These are phyloP conservation scores for Phytophthora megakarya DNA, from an alignment of 352 stramenopile genomes.

Conservation along the genomic window DNA sequence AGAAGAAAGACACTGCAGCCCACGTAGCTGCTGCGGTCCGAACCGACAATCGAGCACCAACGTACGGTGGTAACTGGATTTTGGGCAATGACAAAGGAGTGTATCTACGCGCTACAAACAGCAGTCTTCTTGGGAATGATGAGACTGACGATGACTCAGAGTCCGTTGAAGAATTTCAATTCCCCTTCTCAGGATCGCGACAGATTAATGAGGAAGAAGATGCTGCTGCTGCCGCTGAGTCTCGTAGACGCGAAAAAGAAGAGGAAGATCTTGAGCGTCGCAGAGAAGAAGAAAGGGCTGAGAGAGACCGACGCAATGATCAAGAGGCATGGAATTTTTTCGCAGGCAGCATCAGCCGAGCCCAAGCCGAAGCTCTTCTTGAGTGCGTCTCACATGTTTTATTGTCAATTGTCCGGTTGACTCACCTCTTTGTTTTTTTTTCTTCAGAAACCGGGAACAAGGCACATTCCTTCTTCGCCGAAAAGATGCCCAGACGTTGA, in stretches of 20 bases:
- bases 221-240: slow-evolving; percentile 31
- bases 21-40: slow-evolving; percentile 11
- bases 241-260: slow-evolving; percentile 34
- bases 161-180: slow-evolving; percentile 54
- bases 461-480: slow-evolving; percentile 81
- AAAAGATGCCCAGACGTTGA: slow-evolving; percentile 81
- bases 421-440: background rate
- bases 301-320: slow-evolving; percentile 56
- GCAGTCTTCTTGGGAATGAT: slow-evolving; percentile 68
- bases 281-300: slow-evolving; percentile 39
- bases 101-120: slow-evolving; percentile 72
- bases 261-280: slow-evolving; percentile 44
- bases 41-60: slow-evolving; percentile 17
- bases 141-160: slow-evolving; percentile 67
- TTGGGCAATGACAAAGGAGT: slow-evolving; percentile 78
- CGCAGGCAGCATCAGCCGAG: slow-evolving; percentile 75
- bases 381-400: slow-evolving; percentile 34
- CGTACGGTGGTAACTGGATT: slow-evolving; percentile 83
- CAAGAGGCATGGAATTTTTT: slow-evolving; percentile 81
- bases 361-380: slow-evolving; percentile 69
- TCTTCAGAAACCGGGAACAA: slow-evolving; percentile 52
- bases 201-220: slow-evolving; percentile 48
- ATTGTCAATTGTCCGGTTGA: background rate
- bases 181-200: slow-evolving; percentile 46
- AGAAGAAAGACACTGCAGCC: slow-evolving; percentile 18